These are phyloP conservation scores for Rhizophora mangle DNA, from an alignment of 345 rosid species.

Conservation along the genomic window DNA sequence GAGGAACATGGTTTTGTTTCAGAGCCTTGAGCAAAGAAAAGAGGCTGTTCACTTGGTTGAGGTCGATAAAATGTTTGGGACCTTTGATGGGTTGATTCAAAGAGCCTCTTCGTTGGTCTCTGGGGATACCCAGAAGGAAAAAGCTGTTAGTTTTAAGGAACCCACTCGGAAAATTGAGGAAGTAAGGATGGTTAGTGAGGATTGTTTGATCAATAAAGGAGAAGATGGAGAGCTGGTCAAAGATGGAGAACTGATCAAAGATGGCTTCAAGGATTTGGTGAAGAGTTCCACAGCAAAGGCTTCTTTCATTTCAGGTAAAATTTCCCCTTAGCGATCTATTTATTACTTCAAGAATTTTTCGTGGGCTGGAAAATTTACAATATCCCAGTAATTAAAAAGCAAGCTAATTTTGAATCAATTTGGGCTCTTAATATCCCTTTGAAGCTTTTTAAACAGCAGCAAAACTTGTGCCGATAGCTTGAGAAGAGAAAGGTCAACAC, in stretches of 20 bases:
- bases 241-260: constrained; percentile 25
- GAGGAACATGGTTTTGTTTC: constrained; percentile 43
- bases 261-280: constrained; percentile 24
- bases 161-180: constrained; percentile 27
- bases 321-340: neutral
- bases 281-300: constrained; percentile 44
- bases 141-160: constrained; percentile 16
- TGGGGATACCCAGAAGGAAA: constrained; percentile 36
- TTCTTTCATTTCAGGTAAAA: constrained; percentile 35
- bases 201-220: constrained; percentile 25
- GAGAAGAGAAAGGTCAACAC: neutral
- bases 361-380: too few relatives aligned
- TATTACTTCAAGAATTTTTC: neutral
- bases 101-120: constrained; percentile 46
- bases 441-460: too few relatives aligned
- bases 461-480: too few relatives aligned
- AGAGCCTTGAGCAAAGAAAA: constrained; percentile 47
- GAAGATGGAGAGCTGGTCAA: constrained; percentile 27
- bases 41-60: constrained; percentile 53
- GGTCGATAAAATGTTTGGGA: constrained; percentile 41
- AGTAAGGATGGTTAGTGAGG: constrained; percentile 21
- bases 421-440: too few relatives aligned
- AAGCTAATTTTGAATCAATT: too few relatives aligned
- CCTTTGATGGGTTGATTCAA: constrained; percentile 51
- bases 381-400: neutral